phyloP scores from a whole-genome alignment of 1,139 yeast species.

The Scheffersomyces titani region DNA sequence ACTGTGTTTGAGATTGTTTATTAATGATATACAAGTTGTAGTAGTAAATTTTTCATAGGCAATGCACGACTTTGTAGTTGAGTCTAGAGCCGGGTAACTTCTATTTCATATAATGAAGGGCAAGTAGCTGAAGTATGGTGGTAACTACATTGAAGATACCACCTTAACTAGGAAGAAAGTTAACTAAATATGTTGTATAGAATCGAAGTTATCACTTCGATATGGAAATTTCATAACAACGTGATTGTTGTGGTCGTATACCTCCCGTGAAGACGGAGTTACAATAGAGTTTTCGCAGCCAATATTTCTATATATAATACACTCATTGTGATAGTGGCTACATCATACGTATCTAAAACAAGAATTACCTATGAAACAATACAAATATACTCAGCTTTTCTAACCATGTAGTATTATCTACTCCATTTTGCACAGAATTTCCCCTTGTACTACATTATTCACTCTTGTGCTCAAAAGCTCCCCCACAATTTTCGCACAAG shows the following conservation, averaged over 20 bases:
- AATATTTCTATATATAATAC: no score
- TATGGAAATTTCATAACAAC: no score
- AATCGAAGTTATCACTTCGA: no score
- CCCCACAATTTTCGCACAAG: slow-evolving; percentile 8
- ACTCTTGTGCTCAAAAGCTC: slow-evolving; percentile 2
- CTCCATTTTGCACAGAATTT: not conserved
- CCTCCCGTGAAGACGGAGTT: no score
- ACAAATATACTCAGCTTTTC: not conserved
- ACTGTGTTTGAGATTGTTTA: not conserved
- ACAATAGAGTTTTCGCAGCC: no score
- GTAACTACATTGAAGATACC: no score
- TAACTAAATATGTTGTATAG: no score
- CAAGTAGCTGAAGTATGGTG: not conserved
- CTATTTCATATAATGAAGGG: not conserved
- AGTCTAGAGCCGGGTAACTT: not conserved
- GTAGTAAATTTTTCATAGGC: not conserved
- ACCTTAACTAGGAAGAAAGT: no score
- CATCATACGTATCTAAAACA: not conserved
- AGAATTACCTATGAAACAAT: no score
- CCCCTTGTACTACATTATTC: not conserved
- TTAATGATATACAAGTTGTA: not conserved
- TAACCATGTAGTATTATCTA: not conserved
- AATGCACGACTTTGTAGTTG: not conserved
- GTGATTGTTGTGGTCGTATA: no score
- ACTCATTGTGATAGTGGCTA: not conserved